Conservation (phyloP, 345 rosid genomes). For the Cochlearia excelsa region DNA sequence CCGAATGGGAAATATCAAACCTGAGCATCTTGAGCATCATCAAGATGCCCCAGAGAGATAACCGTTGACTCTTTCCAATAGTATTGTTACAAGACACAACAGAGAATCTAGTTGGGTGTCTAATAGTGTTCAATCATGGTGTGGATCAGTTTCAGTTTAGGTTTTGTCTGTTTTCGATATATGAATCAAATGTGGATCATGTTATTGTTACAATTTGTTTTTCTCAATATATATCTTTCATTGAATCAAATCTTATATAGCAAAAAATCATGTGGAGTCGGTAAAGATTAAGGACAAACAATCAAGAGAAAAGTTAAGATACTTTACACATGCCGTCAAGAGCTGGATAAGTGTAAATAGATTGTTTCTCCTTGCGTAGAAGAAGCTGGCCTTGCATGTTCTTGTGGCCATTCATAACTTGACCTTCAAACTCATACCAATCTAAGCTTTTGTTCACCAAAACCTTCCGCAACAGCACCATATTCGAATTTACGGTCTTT, state of each 20-base stretch:
- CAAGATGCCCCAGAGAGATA: neutral
- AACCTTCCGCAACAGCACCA: constrained; percentile 70
- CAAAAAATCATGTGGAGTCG: too few species aligned
- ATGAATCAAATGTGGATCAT: too few species aligned
- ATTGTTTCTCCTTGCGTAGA: constrained; percentile 67
- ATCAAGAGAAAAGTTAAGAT: constrained; percentile 19
- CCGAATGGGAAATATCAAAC: constrained; percentile 4
- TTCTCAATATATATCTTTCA: too few species aligned
- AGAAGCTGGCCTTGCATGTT: constrained; percentile 77
- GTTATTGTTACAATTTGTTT: too few species aligned
- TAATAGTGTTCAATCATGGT: too few species aligned
- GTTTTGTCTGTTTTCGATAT: too few species aligned
- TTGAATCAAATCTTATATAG: too few species aligned
- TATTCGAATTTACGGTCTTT: constrained; percentile 90
- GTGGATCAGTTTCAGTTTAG: too few species aligned
- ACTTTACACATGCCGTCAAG: constrained; percentile 85
- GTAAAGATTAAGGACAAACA: neutral
- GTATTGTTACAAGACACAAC: constrained; percentile 11
- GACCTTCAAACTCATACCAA: constrained; percentile 73
- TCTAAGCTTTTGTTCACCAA: constrained; percentile 75
- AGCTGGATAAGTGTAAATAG: constrained; percentile 90
- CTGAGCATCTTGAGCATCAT: constrained; percentile 8
- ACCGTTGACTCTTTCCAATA: neutral
- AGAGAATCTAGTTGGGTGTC: neutral
- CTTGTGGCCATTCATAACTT: constrained; percentile 64